Base-by-base conservation (phyloP, 2,329 filamentous ascomycete species). In the Aphanocladium album region DNA sequence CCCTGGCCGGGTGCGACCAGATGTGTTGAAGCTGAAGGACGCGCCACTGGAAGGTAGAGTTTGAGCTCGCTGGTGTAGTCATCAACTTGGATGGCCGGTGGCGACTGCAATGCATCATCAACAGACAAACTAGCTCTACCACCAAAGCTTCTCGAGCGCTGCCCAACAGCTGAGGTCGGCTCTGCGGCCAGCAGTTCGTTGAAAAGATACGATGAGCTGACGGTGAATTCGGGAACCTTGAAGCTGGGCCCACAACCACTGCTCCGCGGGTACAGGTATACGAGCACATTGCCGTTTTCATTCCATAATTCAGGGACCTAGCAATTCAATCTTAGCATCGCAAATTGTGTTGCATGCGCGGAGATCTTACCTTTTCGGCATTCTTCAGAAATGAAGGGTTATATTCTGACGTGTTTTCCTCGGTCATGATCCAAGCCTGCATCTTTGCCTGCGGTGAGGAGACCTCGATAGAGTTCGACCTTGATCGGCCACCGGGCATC, bases 231-330 rank as follows among this genome's bases (percentile, higher is more conserved):
- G 39, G 78, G 77, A 7, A 88, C 79, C 67, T 83, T 86, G 74
- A 88, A 88, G 0, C 83, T 87, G 2, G 85, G 80, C 0, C 81
- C 82, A 9, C 70, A 72, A 11, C 79, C 79, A 62, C 75, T 79
- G 5, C 74, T 73, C 59, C 76, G 79, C 1, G 84, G 77, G 60
- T 81, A 81, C 4, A 89, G 72, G 65, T 85, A 84, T 21, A 89
- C 78, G 55, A 78, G 75, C 25, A 87, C 79, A 62, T 80, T 80
- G 43, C 83, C 85, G 56, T 71, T 74, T 59, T 87, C 84, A 64
- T 85, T 83, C 86, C 86, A 89, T 21, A 89, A 72, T 69, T 89
- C 86, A 1, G 85, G 83, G 4, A 88, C 82, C 83, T 86, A 61
- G 14, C 45, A 55, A 45, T 62, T 47, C 3, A 61, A 67, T 64